Evolutionary conservation across 1,139 yeast species (phyloP).

Genomic region (Taphrina pruni): DNA sequence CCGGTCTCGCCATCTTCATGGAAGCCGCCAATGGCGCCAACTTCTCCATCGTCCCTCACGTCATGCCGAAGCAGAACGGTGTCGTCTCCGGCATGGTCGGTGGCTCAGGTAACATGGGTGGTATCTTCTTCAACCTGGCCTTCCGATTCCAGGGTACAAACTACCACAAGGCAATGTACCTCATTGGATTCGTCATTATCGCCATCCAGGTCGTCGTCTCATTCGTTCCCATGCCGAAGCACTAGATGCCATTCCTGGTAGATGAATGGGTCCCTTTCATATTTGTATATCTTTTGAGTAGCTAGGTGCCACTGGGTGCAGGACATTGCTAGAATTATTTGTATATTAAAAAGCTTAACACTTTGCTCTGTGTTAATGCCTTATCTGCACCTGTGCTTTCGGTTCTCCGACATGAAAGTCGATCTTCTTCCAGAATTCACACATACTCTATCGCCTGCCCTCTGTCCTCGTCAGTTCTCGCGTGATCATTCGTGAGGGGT

Average conservation of each 20-base stretch:
- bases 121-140: conserved; percentile 51
- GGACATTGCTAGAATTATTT: neutral
- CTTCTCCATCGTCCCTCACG: conserved; percentile 52
- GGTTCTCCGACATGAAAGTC: neutral
- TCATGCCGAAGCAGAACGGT: conserved; percentile 52
- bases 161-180: conserved; percentile 31
- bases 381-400: too few species aligned
- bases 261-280: neutral
- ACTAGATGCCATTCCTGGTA: conserved; percentile 1
- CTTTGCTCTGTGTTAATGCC: too few species aligned
- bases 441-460: too few species aligned
- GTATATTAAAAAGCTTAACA: neutral
- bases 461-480: too few species aligned
- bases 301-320: neutral
- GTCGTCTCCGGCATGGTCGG: conserved; percentile 53
- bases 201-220: conserved; percentile 26
- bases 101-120: conserved; percentile 52
- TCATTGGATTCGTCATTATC: conserved; percentile 33
- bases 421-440: neutral
- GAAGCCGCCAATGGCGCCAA: conserved; percentile 55
- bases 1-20: conserved; percentile 51
- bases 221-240: conserved; percentile 39
- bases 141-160: conserved; percentile 48
- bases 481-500: too few species aligned
- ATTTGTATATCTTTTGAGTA: neutral